Percentiles rank a stretch among this genome's conserved stretches.
These are phyloP conservation scores for Cunninghamia lanceolata DNA, from an alignment of 75 land plant species.

Conservation along the genomic window DNA sequence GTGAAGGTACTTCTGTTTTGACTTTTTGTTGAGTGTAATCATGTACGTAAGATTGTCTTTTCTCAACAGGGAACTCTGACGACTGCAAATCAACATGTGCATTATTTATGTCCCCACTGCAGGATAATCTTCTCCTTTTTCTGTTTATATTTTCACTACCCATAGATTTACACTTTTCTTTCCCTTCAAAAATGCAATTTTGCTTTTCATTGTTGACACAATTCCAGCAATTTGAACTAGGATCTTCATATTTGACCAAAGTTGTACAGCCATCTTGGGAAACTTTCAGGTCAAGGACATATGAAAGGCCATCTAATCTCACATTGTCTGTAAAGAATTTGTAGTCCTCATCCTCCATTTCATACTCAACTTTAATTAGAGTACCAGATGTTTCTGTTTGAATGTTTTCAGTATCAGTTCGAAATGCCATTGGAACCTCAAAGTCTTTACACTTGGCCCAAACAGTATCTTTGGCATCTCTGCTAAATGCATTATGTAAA, in stretches of 20 bases:
- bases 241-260: background rate
- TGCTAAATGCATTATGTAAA: background rate
- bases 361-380: background rate
- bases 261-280: background rate
- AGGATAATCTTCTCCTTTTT: background rate
- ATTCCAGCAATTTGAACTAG: background rate
- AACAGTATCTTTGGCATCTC: conserved; percentile 1
- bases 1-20: conserved; percentile 13
- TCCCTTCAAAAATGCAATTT: background rate
- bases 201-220: background rate
- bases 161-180: background rate
- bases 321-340: background rate
- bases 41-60: background rate
- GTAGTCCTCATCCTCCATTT: background rate
- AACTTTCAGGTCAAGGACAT: background rate
- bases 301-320: background rate
- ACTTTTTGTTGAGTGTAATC: background rate
- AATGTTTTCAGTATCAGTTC: background rate
- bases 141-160: background rate
- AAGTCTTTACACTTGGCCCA: background rate
- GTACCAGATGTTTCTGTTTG: background rate
- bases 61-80: background rate
- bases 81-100: background rate
- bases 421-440: background rate
- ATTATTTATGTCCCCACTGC: background rate